Evolutionary conservation across 129 eudicot species (phyloP).

Genomic region (Gnaphalium uliginosum): DNA sequence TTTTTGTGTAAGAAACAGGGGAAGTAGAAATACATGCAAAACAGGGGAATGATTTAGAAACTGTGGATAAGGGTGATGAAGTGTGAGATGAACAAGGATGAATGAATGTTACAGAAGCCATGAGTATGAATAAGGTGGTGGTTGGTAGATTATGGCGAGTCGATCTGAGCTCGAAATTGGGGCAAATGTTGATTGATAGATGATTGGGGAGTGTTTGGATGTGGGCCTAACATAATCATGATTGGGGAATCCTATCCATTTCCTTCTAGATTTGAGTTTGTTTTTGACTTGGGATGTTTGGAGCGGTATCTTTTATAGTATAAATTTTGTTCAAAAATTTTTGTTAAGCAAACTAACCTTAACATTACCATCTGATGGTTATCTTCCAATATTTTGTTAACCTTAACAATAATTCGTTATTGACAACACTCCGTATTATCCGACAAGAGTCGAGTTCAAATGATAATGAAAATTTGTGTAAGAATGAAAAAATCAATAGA

Average conservation of each 20-base stretch:
- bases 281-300: not conserved
- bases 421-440: too few species aligned
- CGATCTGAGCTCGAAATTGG: slow-evolving; percentile 29
- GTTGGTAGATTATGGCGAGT: slow-evolving; percentile 14
- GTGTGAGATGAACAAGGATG: slow-evolving; percentile 28
- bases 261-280: not conserved
- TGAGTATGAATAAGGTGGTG: slow-evolving; percentile 24
- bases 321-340: too few species aligned
- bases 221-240: not conserved
- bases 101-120: slow-evolving; percentile 56
- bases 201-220: slow-evolving; percentile 12
- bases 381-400: too few species aligned
- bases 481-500: too few species aligned
- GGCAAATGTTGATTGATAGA: slow-evolving; percentile 11
- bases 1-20: slow-evolving; percentile 30
- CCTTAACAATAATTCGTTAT: too few species aligned
- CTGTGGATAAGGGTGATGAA: slow-evolving; percentile 31
- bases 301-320: too few species aligned
- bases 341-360: too few species aligned
- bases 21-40: slow-evolving; percentile 23
- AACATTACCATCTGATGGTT: too few species aligned
- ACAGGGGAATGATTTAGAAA: slow-evolving; percentile 25
- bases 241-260: not conserved
- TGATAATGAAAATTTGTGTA: too few species aligned
- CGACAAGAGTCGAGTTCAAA: too few species aligned